Evolutionary conservation across 805 yeast genomes (phyloP), one percentile per base, ranked within the genome.

Genomic region (Yamadazyma insecticola): DNA sequence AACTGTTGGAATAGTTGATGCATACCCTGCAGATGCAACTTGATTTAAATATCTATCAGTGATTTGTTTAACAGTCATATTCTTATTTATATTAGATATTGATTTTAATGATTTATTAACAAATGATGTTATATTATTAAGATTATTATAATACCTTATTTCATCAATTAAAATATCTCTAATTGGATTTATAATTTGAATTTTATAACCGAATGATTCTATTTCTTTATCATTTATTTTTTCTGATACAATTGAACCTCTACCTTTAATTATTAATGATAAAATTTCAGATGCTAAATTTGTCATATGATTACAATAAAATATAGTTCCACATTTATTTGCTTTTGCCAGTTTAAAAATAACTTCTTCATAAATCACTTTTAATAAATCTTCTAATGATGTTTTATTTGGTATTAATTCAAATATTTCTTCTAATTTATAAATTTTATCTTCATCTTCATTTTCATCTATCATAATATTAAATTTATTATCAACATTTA

Each of bases 1-100:
- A 13, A 90, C 97, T 0, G 97, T 89, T 0, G 96, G 82, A 3
- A 89, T 88, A 2, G 90, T 84, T 35, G 90, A 85, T 0, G 95
- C 88, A 50, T 88, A 88, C 11, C 78, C 88, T 7, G 64, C 61
- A 5, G 69, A 68, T 47, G 86, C 95, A 15, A 89, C 75, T 20
- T 69, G 67, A 18, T 63, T 69, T 45, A 86, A 86, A 54, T 90
- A 90, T 29, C 77, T 72, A 16, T 76, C 64, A 1, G 88, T 78
- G 29, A 90, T 67, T 48, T 86, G 94, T 45, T 84, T 81, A 13
- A 90, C 80, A 2, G 95, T 83, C 70, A 81, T 83, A 44, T 80
- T 78, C 50, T 78, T 83, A 12, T 78, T 70, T 35, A 78, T 71
- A 18, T 62, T 63, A 5, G 63, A 55, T 24, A 47, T 44, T 4